Conservation (phyloP, 1,139 yeast species). For the Geotrichum bryndzae region DNA sequence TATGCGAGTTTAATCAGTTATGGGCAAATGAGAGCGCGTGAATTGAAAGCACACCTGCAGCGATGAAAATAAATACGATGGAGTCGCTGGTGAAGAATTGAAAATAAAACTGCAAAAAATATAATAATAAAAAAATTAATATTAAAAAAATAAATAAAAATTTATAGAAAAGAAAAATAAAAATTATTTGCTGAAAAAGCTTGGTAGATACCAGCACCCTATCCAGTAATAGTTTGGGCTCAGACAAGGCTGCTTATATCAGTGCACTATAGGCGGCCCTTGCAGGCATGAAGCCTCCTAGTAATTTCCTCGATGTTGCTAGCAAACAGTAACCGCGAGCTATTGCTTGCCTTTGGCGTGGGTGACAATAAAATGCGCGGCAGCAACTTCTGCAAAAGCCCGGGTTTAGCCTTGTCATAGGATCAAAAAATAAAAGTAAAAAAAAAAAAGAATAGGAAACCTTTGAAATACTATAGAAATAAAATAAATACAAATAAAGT, state of each 20-base stretch:
- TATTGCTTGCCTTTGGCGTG: background rate
- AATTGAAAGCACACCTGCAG: background rate
- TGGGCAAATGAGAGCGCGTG: background rate
- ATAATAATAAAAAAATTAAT: background rate
- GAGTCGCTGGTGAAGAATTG: background rate
- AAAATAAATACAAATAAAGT: background rate
- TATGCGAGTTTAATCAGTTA: background rate
- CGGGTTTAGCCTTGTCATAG: background rate
- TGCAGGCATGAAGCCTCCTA: no score
- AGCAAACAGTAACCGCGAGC: background rate
- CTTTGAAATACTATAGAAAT: background rate
- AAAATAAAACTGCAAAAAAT: background rate
- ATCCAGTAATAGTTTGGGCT: background rate
- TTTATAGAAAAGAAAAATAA: background rate
- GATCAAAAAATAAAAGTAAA: background rate
- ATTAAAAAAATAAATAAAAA: background rate
- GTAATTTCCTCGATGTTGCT: no score
- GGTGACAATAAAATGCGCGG: background rate
- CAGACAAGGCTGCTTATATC: background rate
- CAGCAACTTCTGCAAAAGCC: background rate
- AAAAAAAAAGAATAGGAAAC: background rate
- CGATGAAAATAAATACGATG: background rate
- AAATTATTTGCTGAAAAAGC: background rate
- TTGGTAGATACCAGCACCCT: background rate
- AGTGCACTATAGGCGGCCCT: no score